A percentile compares a stretch with the other conserved stretches of the same genome.
These are phyloP conservation scores for Aspergillus sojae DNA, from an alignment of 2,329 filamentous ascomycete genomes.

Conservation along the genomic window DNA sequence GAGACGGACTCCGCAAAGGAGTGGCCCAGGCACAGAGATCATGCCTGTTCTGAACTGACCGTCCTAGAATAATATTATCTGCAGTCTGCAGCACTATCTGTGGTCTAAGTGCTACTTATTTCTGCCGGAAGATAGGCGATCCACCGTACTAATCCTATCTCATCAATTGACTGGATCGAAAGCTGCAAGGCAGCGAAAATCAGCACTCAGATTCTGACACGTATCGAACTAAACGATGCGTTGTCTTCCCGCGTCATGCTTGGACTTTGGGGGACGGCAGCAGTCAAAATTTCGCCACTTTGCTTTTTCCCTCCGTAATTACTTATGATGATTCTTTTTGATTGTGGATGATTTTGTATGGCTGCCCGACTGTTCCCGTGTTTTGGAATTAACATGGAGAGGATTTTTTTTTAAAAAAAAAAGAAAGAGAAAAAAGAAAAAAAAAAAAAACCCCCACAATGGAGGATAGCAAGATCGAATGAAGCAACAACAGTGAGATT, in stretches of 20 bases:
- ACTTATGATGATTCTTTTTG: constrained; percentile 10
- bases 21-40: constrained; percentile 14
- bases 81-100: constrained; percentile 14
- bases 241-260: constrained; percentile 23
- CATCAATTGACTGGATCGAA: constrained; percentile 24
- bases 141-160: constrained; percentile 28
- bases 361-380: constrained; percentile 13
- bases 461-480: neutral
- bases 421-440: neutral
- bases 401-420: no score
- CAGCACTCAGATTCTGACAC: constrained; percentile 35
- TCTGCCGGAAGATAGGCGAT: constrained; percentile 19
- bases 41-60: constrained; percentile 2
- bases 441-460: neutral
- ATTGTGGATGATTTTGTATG: constrained; percentile 4
- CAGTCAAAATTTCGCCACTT: constrained; percentile 14
- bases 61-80: constrained; percentile 6
- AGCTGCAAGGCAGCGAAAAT: constrained; percentile 31
- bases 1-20: constrained; percentile 12
- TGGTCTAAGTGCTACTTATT: constrained; percentile 16
- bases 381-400: neutral
- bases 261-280: constrained; percentile 14
- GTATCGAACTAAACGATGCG: constrained; percentile 29
- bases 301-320: neutral
- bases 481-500: constrained; percentile 3